Percentiles rank a stretch among this genome's conserved stretches.
phyloP scores from a whole-genome alignment of 139 green algal species.

The Volvox reticuliferus region DNA sequence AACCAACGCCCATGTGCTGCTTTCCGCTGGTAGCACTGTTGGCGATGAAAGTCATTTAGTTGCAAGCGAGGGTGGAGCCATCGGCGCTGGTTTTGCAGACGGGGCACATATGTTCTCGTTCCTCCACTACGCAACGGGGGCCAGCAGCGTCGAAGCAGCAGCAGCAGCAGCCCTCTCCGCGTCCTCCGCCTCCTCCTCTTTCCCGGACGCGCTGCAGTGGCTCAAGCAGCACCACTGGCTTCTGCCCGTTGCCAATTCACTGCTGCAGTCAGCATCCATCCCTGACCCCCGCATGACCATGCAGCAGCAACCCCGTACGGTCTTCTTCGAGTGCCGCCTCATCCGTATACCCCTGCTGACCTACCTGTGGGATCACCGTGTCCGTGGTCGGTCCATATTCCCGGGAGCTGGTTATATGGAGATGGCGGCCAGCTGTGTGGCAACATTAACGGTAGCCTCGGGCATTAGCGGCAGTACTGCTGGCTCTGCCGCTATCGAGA shows the following conservation, averaged over 20 bases:
- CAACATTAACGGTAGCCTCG: background rate
- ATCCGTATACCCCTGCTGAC: background rate
- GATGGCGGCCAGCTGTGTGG: constrained; percentile 46
- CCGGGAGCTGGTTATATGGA: constrained; percentile 80
- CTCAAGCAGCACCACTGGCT: constrained; percentile 44
- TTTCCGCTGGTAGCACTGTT: constrained; percentile 14
- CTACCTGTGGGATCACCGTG: constrained; percentile 77
- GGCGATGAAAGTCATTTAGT: background rate
- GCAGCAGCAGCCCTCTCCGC: too few species aligned
- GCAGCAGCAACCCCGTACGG: background rate
- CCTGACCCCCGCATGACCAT: background rate
- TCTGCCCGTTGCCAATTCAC: background rate
- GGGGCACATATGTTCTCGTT: too few species aligned
- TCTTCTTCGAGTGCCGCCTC: constrained; percentile 28
- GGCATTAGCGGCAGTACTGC: background rate
- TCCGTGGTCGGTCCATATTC: constrained; percentile 64
- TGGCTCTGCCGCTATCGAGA: background rate
- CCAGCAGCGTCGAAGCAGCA: background rate
- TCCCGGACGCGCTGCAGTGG: constrained; percentile 14
- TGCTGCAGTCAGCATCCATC: background rate
- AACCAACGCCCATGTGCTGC: constrained; percentile 79
- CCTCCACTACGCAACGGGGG: too few species aligned
- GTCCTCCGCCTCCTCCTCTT: background rate
- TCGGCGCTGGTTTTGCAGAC: too few species aligned
- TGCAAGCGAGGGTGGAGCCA: too few species aligned